Percentiles rank a stretch among this genome's conserved stretches.
These are phyloP conservation scores for Takakia lepidozioides DNA, from an alignment of 225 moss, liverwort and hornwort species.

Conservation along the genomic window DNA sequence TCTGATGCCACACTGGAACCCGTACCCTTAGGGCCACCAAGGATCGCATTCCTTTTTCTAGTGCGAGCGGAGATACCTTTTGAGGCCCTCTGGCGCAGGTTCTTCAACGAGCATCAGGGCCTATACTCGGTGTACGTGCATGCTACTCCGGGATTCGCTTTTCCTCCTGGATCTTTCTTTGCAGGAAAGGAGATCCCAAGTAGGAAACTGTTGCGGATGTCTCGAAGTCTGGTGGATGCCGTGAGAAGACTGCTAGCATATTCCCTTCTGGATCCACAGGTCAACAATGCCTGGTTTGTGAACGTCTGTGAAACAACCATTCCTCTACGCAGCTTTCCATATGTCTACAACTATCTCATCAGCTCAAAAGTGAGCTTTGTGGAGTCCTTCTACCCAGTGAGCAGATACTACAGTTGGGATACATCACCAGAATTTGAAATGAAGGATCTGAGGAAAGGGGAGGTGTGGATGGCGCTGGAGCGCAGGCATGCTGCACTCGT, in stretches of 20 bases:
- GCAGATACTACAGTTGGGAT: conserved; percentile 12
- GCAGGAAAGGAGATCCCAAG: conserved; percentile 16
- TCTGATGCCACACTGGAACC: no score
- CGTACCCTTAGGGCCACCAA: conserved; percentile 6
- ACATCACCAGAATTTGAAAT: conserved; percentile 23
- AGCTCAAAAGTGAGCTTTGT: conserved; percentile 33
- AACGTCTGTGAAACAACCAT: conserved; percentile 30
- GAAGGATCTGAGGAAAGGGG: conserved; percentile 32
- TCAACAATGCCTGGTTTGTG: conserved; percentile 32
- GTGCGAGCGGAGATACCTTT: conserved; percentile 21
- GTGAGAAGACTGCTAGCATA: conserved; percentile 24
- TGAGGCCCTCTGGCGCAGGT: conserved; percentile 27
- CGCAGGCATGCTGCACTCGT: conserved; percentile 24
- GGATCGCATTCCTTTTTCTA: conserved; percentile 37
- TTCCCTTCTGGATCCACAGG: conserved; percentile 21
- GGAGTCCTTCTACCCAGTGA: conserved; percentile 20
- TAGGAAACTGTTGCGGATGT: conserved; percentile 22
- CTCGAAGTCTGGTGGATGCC: conserved; percentile 30
- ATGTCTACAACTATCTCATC: conserved; percentile 13
- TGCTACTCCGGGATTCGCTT: conserved; percentile 15
- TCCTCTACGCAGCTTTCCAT: conserved; percentile 26
- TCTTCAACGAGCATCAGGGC: conserved; percentile 21
- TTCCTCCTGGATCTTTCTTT: conserved; percentile 20
- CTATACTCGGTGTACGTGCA: conserved; percentile 31
- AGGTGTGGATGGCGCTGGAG: conserved; percentile 34